phyloP scores from a whole-genome alignment of 768 basidiomycete species.

The Wakefieldia striispora region DNA sequence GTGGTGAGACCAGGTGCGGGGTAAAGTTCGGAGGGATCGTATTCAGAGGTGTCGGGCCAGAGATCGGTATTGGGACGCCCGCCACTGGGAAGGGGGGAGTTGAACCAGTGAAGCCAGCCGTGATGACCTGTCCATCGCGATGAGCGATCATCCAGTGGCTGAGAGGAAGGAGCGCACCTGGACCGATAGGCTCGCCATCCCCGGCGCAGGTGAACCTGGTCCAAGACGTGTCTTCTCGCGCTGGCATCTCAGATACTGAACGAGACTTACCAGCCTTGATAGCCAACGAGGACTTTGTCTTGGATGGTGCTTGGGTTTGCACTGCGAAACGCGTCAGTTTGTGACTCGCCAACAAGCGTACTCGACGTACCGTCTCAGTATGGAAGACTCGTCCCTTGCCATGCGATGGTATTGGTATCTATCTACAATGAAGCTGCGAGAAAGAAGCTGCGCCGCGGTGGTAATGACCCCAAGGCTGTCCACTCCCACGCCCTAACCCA shows the following conservation, averaged over 20 bases:
- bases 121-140: slow-evolving; percentile 52
- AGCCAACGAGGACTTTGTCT: slow-evolving; percentile 81
- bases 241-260: background rate
- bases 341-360: background rate
- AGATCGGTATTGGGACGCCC: slow-evolving; percentile 73
- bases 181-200: slow-evolving; percentile 65
- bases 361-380: background rate
- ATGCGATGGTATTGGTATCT: no score
- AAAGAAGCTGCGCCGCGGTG: background rate
- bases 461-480: background rate
- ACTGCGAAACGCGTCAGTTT: slow-evolving; percentile 28
- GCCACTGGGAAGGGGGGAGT: slow-evolving; percentile 61
- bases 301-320: slow-evolving; percentile 76
- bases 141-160: background rate
- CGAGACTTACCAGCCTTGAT: slow-evolving; percentile 74
- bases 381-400: no score
- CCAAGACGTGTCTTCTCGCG: background rate
- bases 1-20: slow-evolving; percentile 64
- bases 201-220: slow-evolving; percentile 70
- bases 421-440: no score
- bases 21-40: slow-evolving; percentile 68
- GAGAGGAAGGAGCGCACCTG: slow-evolving; percentile 39
- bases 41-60: slow-evolving; percentile 77
- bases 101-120: slow-evolving; percentile 87
- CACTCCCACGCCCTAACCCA: background rate